phyloP scores from a whole-genome alignment of 1,139 yeast species.

The Hansenula lynferdii region DNA sequence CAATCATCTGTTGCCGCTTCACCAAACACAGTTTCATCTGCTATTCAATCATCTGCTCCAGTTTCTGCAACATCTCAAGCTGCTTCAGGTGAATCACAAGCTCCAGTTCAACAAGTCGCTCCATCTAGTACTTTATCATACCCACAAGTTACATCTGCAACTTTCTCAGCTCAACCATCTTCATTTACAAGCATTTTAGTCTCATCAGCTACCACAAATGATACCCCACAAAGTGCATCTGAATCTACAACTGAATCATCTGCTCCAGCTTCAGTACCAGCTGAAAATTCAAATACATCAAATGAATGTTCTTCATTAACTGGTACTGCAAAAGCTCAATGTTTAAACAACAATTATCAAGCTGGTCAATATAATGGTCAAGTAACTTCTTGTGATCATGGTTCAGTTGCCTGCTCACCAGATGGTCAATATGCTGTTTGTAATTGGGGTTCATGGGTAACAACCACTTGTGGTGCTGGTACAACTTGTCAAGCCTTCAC shows the following conservation, averaged over 20 bases:
- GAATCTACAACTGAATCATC: conserved; percentile 11
- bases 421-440: conserved; percentile 50
- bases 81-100: neutral
- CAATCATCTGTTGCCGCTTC: no score
- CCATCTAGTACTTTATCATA: neutral
- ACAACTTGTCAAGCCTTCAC: conserved; percentile 53
- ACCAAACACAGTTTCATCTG: no score
- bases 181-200: conserved; percentile 3
- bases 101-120: neutral
- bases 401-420: conserved; percentile 43
- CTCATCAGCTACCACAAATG: no score
- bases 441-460: conserved; percentile 50
- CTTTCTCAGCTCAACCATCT: conserved; percentile 4
- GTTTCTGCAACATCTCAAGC: no score
- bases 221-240: no score
- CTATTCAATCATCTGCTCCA: conserved; percentile 5
- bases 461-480: conserved; percentile 49
- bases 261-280: conserved; percentile 9
- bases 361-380: conserved; percentile 28
- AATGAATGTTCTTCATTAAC: conserved; percentile 27
- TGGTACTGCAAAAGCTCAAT: conserved; percentile 35
- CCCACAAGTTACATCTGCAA: conserved; percentile 5
- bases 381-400: conserved; percentile 35
- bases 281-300: conserved; percentile 10
- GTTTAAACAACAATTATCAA: conserved; percentile 33